Conservation (phyloP, 2,329 filamentous ascomycete genomes). For the Moelleriella libera region DNA sequence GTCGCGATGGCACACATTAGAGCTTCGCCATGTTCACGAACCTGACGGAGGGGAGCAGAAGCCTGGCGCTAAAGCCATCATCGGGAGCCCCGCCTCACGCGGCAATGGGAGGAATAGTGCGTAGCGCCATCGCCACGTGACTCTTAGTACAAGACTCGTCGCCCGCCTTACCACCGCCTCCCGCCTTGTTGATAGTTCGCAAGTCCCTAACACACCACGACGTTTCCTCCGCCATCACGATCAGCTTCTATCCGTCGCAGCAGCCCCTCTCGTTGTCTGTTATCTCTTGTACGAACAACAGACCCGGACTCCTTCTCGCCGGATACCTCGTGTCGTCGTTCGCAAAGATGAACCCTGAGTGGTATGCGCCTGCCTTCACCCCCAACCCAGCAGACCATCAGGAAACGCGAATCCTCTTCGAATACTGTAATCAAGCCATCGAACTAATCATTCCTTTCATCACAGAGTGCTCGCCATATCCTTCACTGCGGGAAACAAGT, state of each 20-base stretch:
- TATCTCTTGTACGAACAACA: neutral
- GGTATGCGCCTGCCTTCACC: slow-evolving; percentile 42
- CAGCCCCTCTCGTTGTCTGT: neutral
- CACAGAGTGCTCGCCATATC: slow-evolving; percentile 1
- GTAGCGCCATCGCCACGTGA: neutral
- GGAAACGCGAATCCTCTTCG: too few relatives aligned
- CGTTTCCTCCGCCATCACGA: neutral
- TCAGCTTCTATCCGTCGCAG: slow-evolving; percentile 7
- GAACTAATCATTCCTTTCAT: slow-evolving; percentile 2
- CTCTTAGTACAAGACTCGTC: slow-evolving; percentile 16
- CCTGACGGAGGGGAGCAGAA: too few relatives aligned
- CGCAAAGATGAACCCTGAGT: slow-evolving; percentile 81
- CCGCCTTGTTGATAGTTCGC: slow-evolving; percentile 2
- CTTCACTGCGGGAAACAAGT: neutral
- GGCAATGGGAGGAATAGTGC: too few relatives aligned
- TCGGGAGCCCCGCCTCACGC: too few relatives aligned
- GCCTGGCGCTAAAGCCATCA: too few relatives aligned
- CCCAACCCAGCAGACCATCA: slow-evolving; percentile 11
- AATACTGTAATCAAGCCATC: slow-evolving; percentile 11
- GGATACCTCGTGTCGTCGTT: slow-evolving; percentile 4
- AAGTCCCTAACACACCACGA: slow-evolving; percentile 13
- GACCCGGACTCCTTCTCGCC: slow-evolving; percentile 1
- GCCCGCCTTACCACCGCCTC: slow-evolving; percentile 6
- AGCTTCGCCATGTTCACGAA: too few relatives aligned
- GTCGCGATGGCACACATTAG: too few relatives aligned